These are phyloP conservation scores for Avena insularis DNA, from an alignment of 176 grass and related monocot genomes.

Conservation along the genomic window DNA sequence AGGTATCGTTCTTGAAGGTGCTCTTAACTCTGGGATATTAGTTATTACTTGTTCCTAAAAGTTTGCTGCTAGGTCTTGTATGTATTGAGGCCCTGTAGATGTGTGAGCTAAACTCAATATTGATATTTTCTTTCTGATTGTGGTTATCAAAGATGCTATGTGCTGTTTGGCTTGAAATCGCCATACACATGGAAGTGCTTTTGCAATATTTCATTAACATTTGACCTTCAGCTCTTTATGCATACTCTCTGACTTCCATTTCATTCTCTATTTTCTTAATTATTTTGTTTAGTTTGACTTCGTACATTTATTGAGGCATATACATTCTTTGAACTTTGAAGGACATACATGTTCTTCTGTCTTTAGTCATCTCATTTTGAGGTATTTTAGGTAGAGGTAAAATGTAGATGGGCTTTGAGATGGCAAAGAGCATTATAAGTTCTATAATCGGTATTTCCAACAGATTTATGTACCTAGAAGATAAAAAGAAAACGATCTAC, in stretches of 20 bases:
- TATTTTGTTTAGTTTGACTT: conserved; percentile 43
- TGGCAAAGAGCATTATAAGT: background rate
- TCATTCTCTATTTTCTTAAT: conserved; percentile 27
- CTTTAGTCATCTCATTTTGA: conserved; percentile 23
- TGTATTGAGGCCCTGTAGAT: conserved; percentile 8
- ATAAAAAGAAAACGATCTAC: background rate
- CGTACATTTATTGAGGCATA: background rate
- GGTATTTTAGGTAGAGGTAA: background rate
- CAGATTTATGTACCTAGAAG: background rate
- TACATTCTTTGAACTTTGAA: conserved; percentile 7
- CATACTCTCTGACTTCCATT: conserved; percentile 36
- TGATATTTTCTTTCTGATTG: conserved; percentile 40
- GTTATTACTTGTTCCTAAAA: background rate
- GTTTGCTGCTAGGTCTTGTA: conserved; percentile 34
- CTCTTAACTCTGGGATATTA: background rate
- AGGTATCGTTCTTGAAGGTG: conserved; percentile 28
- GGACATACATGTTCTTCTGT: background rate
- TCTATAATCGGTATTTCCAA: background rate
- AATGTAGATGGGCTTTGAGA: conserved; percentile 10
- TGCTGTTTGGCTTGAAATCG: conserved; percentile 37
- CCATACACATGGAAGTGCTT: conserved; percentile 26
- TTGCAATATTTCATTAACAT: conserved; percentile 14
- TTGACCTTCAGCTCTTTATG: conserved; percentile 44
- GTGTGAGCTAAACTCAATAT: conserved; percentile 11
- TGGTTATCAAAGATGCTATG: conserved; percentile 36